Percentiles rank a stretch among this genome's conserved stretches.
phyloP scores from a whole-genome alignment of 2,329 filamentous ascomycete species.

The Arthrobotrys entomopaga region DNA sequence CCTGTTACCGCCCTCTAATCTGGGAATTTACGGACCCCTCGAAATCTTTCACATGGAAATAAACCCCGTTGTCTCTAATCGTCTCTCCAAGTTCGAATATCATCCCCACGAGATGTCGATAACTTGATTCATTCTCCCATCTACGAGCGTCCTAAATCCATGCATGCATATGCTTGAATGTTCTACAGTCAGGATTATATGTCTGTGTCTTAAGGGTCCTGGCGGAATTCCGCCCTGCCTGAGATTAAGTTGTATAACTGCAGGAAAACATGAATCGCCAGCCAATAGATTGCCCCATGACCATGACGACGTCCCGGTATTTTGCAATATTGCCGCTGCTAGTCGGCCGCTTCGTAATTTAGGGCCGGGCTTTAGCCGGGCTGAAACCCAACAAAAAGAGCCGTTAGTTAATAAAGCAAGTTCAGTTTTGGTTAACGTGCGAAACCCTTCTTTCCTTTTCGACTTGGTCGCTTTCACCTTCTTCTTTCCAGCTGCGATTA shows the following conservation, averaged over 20 bases:
- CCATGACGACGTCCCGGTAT: conserved; percentile 16
- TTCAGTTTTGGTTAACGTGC: too few species aligned
- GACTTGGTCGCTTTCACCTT: conserved; percentile 44
- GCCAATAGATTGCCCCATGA: conserved; percentile 44
- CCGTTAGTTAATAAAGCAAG: too few species aligned
- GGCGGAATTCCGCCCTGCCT: conserved; percentile 33
- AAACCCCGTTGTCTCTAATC: conserved; percentile 24
- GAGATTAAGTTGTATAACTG: conserved; percentile 14
- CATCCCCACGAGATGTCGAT: conserved; percentile 4
- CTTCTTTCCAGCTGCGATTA: not conserved
- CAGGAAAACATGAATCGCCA: conserved; percentile 6
- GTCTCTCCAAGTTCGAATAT: conserved; percentile 8
- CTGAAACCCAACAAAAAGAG: conserved; percentile 49
- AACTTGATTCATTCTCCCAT: too few species aligned
- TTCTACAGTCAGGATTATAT: too few species aligned
- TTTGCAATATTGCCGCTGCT: conserved; percentile 17
- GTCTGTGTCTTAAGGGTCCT: not conserved
- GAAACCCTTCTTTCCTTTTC: conserved; percentile 8
- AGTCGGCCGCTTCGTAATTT: conserved; percentile 23
- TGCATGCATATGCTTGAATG: too few species aligned
- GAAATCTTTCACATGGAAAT: conserved; percentile 31
- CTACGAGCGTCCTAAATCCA: too few species aligned
- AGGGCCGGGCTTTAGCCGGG: conserved; percentile 43
- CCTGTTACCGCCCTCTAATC: conserved; percentile 30
- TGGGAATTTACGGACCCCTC: not conserved